Evolutionary conservation across 2,329 filamentous ascomycete species (phyloP), one percentile per base, ranked within the genome.

Genomic region (Microsporum audouinii): DNA sequence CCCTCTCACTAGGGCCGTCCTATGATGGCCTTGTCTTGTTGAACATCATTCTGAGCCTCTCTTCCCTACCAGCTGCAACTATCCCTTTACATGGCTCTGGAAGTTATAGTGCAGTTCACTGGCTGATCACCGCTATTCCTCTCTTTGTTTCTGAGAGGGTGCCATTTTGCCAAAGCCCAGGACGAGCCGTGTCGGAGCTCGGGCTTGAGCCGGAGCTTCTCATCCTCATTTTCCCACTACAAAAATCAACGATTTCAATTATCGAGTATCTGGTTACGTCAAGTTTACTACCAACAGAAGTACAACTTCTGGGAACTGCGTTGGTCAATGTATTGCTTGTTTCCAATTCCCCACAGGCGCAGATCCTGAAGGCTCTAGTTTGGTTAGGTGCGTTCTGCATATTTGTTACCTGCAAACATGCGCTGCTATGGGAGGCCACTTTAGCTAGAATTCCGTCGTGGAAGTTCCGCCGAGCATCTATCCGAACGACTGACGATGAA

Each of bases 391-490:
- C 91, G 0, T 73, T 96, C 34, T 81, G 84, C 53, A 73, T 95
- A 14, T 84, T 96, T 59, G 75, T 92, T 2, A 77, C 83, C 4
- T 95, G 90, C 70, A 83, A 84, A 34, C 81, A 85, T 34, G 83
- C 94, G 10, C 83, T 97, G 39, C 82, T 81, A 67, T 95, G 89
- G 88, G 91, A 89, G 53, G 87, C 97, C 59, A 82, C 87, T 31
- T 77, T 99, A 63, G 91, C 92, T 58, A 82, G 92, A 61, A 89
- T 97, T 17, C 94, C 94, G 1, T 90, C 85, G 67, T 96, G 92
- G 90, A 88, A 91, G 49, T 91, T 97, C 68, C 82, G 84, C 67
- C 83, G 85, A 60, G 76, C 76, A 1, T 71, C 69, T 34, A 68
- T 67, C 3, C 69, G 71, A 61, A 73, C 75, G 66, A 71, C 74